These are phyloP conservation scores for Blastomyces silverae DNA, from an alignment of 2,329 filamentous ascomycete species.

Conservation along the genomic window DNA sequence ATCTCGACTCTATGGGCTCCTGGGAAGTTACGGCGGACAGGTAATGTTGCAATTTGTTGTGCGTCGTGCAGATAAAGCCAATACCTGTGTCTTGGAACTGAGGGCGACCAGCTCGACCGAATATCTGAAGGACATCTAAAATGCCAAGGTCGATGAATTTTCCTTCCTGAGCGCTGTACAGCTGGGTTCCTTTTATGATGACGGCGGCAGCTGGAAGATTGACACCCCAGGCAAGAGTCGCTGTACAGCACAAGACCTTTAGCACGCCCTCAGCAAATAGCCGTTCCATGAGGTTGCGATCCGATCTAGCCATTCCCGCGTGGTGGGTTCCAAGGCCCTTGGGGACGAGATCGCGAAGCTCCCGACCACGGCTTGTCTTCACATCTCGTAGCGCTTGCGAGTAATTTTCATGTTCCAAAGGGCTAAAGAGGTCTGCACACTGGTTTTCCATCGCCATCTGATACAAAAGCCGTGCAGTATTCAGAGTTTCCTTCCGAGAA, in stretches of 20 bases:
- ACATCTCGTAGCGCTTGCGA: slow-evolving; percentile 74
- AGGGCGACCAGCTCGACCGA: slow-evolving; percentile 93
- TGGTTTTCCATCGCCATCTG: slow-evolving; percentile 79
- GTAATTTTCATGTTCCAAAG: slow-evolving; percentile 68
- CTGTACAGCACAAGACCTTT: slow-evolving; percentile 96
- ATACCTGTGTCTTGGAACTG: slow-evolving; percentile 98
- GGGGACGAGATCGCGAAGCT: slow-evolving; percentile 78
- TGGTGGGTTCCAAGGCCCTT: slow-evolving; percentile 95
- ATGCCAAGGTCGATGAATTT: slow-evolving; percentile 96
- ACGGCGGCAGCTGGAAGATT: slow-evolving; percentile 95
- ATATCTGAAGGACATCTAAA: slow-evolving; percentile 93
- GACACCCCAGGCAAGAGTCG: slow-evolving; percentile 96
- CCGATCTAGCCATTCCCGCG: slow-evolving; percentile 89
- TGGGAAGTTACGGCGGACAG: slow-evolving; percentile 89
- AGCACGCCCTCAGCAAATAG: slow-evolving; percentile 88
- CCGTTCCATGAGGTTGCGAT: slow-evolving; percentile 91
- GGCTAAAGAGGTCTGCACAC: slow-evolving; percentile 76
- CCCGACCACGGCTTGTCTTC: slow-evolving; percentile 74
- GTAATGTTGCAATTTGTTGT: slow-evolving; percentile 90
- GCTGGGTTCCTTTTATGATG: slow-evolving; percentile 94
- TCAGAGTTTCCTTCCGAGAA: slow-evolving; percentile 86
- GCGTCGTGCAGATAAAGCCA: slow-evolving; percentile 94
- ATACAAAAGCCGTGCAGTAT: slow-evolving; percentile 76
- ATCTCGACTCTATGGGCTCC: slow-evolving; percentile 93
- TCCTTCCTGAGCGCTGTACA: slow-evolving; percentile 93